Conservation (phyloP, 768 basidiomycete genomes). For the Collybia sp. region DNA sequence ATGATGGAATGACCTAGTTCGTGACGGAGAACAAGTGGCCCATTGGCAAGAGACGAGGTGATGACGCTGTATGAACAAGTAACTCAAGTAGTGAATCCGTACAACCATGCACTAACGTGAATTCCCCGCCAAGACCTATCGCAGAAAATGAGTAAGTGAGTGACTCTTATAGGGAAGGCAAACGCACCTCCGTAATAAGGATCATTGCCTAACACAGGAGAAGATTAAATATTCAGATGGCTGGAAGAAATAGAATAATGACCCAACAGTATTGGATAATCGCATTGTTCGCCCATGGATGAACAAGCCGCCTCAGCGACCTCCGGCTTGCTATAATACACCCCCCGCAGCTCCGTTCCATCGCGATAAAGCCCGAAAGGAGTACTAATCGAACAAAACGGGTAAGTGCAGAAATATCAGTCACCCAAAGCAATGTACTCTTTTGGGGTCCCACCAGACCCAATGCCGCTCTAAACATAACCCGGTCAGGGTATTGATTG, state of each 20-base stretch:
- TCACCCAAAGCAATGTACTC: conserved; percentile 37
- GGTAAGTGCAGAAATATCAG: neutral
- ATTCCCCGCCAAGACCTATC: conserved; percentile 70
- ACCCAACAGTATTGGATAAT: conserved; percentile 78
- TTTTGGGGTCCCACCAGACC: conserved; percentile 61
- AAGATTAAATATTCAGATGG: neutral
- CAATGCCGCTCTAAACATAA: conserved; percentile 59
- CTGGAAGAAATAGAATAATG: conserved; percentile 6
- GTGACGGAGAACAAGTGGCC: conserved; percentile 70
- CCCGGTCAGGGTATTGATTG: neutral
- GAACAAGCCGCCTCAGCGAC: conserved; percentile 66
- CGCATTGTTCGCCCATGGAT: conserved; percentile 58
- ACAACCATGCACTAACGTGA: conserved; percentile 50
- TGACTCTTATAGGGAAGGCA: neutral
- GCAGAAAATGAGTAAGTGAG: neutral
- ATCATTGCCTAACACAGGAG: conserved; percentile 53
- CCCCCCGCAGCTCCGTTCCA: conserved; percentile 70
- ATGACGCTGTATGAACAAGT: conserved; percentile 45
- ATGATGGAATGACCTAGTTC: conserved; percentile 82
- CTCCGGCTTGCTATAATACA: conserved; percentile 66
- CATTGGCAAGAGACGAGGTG: conserved; percentile 71
- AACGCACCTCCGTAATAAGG: conserved; percentile 69
- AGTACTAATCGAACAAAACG: conserved; percentile 41
- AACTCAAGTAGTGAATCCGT: conserved; percentile 1
- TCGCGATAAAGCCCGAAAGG: conserved; percentile 73